phyloP scores from a whole-genome alignment of 306 rosid species.

The Vicia sativa region DNA sequence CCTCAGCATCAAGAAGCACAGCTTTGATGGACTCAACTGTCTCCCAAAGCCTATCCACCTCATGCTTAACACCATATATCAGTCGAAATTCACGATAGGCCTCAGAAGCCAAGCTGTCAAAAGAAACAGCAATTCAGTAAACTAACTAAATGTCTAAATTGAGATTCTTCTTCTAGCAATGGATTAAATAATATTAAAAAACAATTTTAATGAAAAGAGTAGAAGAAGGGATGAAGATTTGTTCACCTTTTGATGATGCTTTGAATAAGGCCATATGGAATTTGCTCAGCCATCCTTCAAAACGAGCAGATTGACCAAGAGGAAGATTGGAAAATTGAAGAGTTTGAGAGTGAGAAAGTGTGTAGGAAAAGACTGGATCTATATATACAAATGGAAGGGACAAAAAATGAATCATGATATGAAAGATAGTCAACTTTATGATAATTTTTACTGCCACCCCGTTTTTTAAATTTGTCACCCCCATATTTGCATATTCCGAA shows the following conservation, averaged over 20 bases:
- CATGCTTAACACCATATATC: background rate
- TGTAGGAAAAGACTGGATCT: background rate
- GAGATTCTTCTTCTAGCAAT: background rate
- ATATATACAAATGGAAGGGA: background rate
- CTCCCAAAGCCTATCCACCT: background rate
- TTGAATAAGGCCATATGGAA: conserved; percentile 15
- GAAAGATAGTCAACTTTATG: background rate
- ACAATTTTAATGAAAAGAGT: background rate
- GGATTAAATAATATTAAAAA: background rate
- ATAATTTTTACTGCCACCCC: no score
- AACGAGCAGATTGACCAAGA: background rate
- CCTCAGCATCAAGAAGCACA: conserved; percentile 20
- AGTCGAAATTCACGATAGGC: background rate
- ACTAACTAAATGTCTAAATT: background rate
- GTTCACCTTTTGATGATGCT: conserved; percentile 3
- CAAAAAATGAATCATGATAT: background rate
- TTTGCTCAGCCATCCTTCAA: conserved; percentile 24
- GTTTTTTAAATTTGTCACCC: no score
- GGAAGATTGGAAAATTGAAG: background rate
- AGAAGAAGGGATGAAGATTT: background rate
- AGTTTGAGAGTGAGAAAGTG: background rate
- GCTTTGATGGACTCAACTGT: conserved; percentile 8
- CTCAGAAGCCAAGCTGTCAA: background rate
- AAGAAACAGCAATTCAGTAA: background rate
- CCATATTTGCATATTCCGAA: no score